Percentiles rank a stretch among this genome's conserved stretches.
These are phyloP conservation scores for Pulveroboletus ravenelii DNA, from an alignment of 768 basidiomycete genomes.

Conservation along the genomic window DNA sequence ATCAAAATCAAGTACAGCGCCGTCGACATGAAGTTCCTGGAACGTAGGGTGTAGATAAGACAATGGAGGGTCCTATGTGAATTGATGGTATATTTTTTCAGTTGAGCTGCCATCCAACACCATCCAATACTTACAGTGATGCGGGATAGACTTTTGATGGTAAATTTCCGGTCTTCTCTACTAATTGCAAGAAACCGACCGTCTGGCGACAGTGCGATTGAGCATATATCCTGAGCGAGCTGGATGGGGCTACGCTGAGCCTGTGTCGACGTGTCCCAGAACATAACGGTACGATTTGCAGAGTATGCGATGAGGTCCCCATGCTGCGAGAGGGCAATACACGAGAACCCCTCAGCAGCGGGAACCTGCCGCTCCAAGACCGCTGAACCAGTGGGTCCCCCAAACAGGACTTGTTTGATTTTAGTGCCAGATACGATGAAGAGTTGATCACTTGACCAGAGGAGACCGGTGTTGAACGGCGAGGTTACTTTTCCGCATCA, in stretches of 20 bases:
- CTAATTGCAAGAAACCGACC: neutral
- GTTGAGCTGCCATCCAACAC: neutral
- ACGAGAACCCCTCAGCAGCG: neutral
- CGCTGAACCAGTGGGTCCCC: neutral
- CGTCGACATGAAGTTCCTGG: neutral
- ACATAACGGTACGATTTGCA: too few species aligned
- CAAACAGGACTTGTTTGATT: neutral
- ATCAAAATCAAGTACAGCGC: too few species aligned
- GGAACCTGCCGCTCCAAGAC: neutral
- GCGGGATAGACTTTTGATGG: neutral
- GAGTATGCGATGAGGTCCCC: neutral
- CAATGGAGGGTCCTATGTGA: neutral
- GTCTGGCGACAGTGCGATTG: neutral
- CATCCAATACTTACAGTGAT: neutral
- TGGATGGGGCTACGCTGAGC: too few species aligned
- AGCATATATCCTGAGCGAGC: neutral
- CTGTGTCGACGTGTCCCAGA: too few species aligned
- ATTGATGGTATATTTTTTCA: neutral
- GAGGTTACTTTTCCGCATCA: neutral
- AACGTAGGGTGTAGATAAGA: neutral
- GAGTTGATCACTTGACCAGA: neutral
- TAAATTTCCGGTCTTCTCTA: neutral
- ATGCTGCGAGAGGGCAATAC: neutral
- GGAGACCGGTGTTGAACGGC: neutral
- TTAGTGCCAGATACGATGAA: neutral